Evolutionary conservation across 1,284 basidiomycete species (phyloP), one percentile per base, ranked within the genome.

Genomic region (Ganoderma resinaceum): DNA sequence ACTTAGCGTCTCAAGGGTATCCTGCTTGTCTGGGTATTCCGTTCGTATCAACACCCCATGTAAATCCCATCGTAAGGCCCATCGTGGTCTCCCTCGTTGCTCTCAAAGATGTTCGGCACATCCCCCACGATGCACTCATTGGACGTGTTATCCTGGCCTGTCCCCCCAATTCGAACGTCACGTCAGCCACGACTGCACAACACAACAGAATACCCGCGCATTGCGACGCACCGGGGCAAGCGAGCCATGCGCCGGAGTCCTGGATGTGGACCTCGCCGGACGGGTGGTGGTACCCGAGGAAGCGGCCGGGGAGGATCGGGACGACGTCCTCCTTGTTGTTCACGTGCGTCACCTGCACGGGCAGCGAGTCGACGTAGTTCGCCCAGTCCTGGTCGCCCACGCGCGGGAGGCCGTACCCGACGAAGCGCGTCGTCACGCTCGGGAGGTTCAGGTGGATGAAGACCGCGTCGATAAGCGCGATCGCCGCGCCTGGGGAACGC

Each of bases 231-330:
- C 87, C 88, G 0, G 85, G 80, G 70, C 87, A 88, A 0, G 76
- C 70, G 20, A 79, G 78, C 87, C 89, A 91, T 33, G 80, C 78
- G 3, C 77, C 80, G 1, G 80, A 80, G 38, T 83, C 82, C 65
- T 82, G 70, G 61, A 91, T 90, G 71, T 91, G 89, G 11, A 87
- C 80, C 77, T 92, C 90, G 3, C 89, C 89, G 0, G 82, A 80
- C 0, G 87, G 80, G 70, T 91, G 90, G 31, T 82, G 82, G 78
- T 79, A 92, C 2, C 84, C 89, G 42, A 90, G 70, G 77, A 73
- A 73, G 40, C 73, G 42, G 6, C 86, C 86, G 40, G 73, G 70
- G 16, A 77, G 65, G 65, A 78, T 79, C 3, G 78, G 78, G 3
- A 78, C 68, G n/a, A 72, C 63, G 70, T 79, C 78, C 53, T 78